Percentiles rank a stretch among this genome's conserved stretches.
Conservation (phyloP, 169 alveolate genomes). For the Plasmodium sp. region DNA sequence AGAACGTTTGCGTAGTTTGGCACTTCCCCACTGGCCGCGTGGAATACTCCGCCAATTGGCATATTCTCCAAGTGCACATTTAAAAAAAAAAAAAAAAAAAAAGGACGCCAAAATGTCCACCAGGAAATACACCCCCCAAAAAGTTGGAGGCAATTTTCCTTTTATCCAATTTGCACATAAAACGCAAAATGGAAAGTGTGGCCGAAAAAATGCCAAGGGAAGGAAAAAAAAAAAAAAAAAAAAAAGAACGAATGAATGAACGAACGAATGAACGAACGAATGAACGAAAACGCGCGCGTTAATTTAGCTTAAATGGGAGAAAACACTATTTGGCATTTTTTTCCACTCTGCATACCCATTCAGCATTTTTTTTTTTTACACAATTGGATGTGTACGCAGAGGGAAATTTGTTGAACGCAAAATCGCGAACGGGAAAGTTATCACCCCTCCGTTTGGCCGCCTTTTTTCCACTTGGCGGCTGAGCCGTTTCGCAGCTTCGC, state of each 20-base stretch:
- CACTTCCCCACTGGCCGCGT: not conserved
- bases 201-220: not conserved
- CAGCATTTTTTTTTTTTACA: not conserved
- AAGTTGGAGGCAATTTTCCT: not conserved
- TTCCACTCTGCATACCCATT: not conserved
- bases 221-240: not conserved
- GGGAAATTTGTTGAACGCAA: not conserved
- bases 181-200: not conserved
- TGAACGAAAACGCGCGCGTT: not conserved
- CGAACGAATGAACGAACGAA: too few relatives aligned
- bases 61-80: not conserved
- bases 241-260: too few relatives aligned
- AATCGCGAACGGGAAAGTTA: not conserved
- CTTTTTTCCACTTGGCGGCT: not conserved
- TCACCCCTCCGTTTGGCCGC: not conserved
- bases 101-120: not conserved
- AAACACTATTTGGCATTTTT: not conserved
- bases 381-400: not conserved
- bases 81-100: not conserved
- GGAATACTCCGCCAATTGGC: not conserved
- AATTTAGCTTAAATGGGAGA: not conserved
- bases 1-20: not conserved
- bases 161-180: not conserved
- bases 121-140: not conserved
- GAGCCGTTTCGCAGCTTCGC: not conserved